Conservation (phyloP, 306 rosid genomes). For the Cicer bijugum region DNA sequence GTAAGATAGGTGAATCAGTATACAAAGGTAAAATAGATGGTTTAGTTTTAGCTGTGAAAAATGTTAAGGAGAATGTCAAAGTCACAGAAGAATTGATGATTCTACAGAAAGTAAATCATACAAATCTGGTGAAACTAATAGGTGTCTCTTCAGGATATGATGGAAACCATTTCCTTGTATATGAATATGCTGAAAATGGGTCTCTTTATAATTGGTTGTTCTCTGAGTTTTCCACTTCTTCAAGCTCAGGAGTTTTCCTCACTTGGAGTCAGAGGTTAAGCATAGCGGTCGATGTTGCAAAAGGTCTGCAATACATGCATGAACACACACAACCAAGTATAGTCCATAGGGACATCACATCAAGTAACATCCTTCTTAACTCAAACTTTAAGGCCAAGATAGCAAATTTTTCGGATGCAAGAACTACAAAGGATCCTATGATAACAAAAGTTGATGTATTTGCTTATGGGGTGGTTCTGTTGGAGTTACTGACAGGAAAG, state of each 20-base stretch:
- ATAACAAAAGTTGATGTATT: slow-evolving; percentile 65
- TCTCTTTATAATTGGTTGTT: slow-evolving; percentile 67
- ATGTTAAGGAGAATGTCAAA: slow-evolving; percentile 53
- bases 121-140: slow-evolving; percentile 62
- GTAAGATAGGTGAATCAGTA: slow-evolving; percentile 60
- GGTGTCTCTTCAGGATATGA: slow-evolving; percentile 59
- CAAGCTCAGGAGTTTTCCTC: slow-evolving; percentile 44
- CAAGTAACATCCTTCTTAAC: slow-evolving; percentile 66
- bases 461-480: slow-evolving; percentile 59
- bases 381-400: slow-evolving; percentile 66
- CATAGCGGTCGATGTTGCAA: slow-evolving; percentile 74
- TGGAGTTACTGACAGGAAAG: slow-evolving; percentile 66
- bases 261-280: slow-evolving; percentile 69
- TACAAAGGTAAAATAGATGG: slow-evolving; percentile 63
- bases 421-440: slow-evolving; percentile 40
- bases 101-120: slow-evolving; percentile 70
- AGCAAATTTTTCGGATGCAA: slow-evolving; percentile 66
- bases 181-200: slow-evolving; percentile 72
- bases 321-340: slow-evolving; percentile 69
- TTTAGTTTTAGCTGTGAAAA: slow-evolving; percentile 57
- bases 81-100: slow-evolving; percentile 63
- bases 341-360: slow-evolving; percentile 67
- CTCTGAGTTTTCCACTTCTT: slow-evolving; percentile 37
- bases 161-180: slow-evolving; percentile 60
- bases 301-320: slow-evolving; percentile 70